Percentiles rank a stretch among this genome's conserved stretches.
These are phyloP conservation scores for Salvia sclarea DNA, from an alignment of 305 asterid species.

Conservation along the genomic window DNA sequence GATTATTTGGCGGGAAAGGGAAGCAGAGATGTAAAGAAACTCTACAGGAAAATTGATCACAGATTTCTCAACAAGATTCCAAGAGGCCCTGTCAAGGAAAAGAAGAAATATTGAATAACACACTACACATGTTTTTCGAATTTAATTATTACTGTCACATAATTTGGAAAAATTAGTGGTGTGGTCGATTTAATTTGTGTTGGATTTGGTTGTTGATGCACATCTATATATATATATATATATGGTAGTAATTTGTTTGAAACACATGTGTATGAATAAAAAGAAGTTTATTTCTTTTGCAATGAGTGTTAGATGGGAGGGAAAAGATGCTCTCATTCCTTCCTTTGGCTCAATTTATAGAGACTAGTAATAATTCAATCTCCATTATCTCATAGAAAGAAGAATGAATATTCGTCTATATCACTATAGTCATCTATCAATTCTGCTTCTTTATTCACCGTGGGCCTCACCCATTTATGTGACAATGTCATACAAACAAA, in stretches of 20 bases:
- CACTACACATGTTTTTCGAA: too few species aligned
- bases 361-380: too few species aligned
- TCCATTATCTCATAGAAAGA: too few species aligned
- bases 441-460: too few species aligned
- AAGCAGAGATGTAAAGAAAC: slow-evolving; percentile 57
- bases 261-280: slow-evolving; percentile 3
- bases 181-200: neutral
- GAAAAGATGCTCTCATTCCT: too few species aligned
- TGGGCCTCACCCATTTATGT: too few species aligned
- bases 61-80: slow-evolving; percentile 82
- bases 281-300: neutral
- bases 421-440: too few species aligned
- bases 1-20: slow-evolving; percentile 65
- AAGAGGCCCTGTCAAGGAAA: slow-evolving; percentile 75
- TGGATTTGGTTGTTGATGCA: neutral
- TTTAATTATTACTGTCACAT: neutral
- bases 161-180: neutral
- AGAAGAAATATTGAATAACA: slow-evolving; percentile 50
- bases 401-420: too few species aligned
- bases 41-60: slow-evolving; percentile 58
- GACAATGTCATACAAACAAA: too few species aligned
- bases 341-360: too few species aligned
- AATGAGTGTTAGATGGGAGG: too few species aligned
- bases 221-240: too few species aligned
- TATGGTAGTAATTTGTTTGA: neutral